phyloP scores from a whole-genome alignment of 2,329 filamentous ascomycete species.

The Trichothecium sympodiale region DNA sequence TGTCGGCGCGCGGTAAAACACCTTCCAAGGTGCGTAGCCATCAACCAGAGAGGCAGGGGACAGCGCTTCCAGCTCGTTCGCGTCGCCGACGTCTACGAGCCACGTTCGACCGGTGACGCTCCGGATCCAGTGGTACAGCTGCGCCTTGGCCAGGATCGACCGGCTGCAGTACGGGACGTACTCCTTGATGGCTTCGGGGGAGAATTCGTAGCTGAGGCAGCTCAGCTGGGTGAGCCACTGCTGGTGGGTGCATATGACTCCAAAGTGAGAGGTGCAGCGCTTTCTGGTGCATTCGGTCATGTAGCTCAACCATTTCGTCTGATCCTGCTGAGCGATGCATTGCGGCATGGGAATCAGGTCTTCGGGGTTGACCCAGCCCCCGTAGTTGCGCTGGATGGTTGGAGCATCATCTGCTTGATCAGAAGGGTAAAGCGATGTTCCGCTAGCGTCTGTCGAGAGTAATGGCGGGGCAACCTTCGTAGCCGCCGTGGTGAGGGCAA shows the following conservation, averaged over 20 bases:
- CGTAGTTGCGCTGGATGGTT: background rate
- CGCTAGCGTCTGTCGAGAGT: no score
- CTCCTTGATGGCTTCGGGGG: background rate
- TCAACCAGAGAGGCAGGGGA: no score
- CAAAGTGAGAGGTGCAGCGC: constrained; percentile 4
- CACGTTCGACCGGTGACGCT: constrained; percentile 2
- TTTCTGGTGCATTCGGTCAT: constrained; percentile 4
- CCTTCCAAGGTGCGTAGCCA: no score
- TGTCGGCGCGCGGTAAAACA: background rate
- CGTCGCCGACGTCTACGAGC: constrained; percentile 4
- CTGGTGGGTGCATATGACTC: constrained; percentile 2
- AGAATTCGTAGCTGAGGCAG: constrained; percentile 5
- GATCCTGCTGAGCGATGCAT: constrained; percentile 4
- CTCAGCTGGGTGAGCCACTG: constrained; percentile 5
- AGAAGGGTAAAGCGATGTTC: no score
- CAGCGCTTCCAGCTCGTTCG: constrained; percentile 1
- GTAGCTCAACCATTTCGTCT: constrained; percentile 1
- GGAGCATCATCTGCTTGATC: no score
- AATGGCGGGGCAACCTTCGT: no score
- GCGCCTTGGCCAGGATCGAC: constrained; percentile 4
- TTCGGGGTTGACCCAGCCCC: constrained; percentile 4
- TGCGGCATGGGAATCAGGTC: constrained; percentile 3
- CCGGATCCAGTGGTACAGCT: constrained; percentile 2
- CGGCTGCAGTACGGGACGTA: constrained; percentile 3
- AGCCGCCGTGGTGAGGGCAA: no score